Percentiles rank a stretch among this genome's conserved stretches.
These are phyloP conservation scores for Phytopythium sindhum DNA, from an alignment of 352 stramenopile genomes.

Conservation along the genomic window DNA sequence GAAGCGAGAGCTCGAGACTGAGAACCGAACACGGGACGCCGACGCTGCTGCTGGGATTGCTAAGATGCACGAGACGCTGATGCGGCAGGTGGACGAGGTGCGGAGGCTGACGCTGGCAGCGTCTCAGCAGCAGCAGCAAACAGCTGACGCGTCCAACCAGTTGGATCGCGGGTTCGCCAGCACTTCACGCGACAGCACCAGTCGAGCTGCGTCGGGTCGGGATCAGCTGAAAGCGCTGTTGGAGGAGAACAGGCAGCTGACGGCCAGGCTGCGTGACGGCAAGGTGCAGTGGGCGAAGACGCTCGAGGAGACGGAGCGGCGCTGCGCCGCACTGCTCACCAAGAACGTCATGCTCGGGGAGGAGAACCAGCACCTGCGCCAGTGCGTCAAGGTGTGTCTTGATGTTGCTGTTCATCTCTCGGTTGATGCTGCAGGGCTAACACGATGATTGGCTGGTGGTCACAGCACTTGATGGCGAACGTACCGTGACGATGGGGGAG, in stretches of 20 bases:
- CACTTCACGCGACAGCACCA: background rate
- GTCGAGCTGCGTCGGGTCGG: background rate
- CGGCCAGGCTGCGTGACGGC: slow-evolving; percentile 26
- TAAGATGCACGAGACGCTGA: slow-evolving; percentile 40
- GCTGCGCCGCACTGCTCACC: slow-evolving; percentile 57
- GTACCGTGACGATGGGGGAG: background rate
- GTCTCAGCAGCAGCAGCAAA: slow-evolving; percentile 9
- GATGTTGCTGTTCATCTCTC: background rate
- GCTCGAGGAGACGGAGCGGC: slow-evolving; percentile 51
- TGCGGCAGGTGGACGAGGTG: slow-evolving; percentile 44
- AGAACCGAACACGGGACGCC: slow-evolving; percentile 4
- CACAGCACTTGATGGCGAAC: slow-evolving; percentile 2
- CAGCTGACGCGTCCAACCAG: background rate
- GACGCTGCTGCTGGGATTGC: slow-evolving; percentile 14
- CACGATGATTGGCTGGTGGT: background rate
- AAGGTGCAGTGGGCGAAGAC: slow-evolving; percentile 40
- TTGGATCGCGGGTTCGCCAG: background rate
- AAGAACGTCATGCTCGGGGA: slow-evolving; percentile 73
- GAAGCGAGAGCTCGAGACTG: slow-evolving; percentile 9
- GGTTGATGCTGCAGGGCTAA: background rate
- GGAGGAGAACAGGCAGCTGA: slow-evolving; percentile 33
- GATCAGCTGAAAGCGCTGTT: slow-evolving; percentile 15
- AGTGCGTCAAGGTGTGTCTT: slow-evolving; percentile 23
- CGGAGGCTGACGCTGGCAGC: slow-evolving; percentile 22
- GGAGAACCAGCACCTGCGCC: slow-evolving; percentile 49